Base-by-base conservation (phyloP, 2,329 filamentous ascomycete genomes). In the Fusarium denticulatum region DNA sequence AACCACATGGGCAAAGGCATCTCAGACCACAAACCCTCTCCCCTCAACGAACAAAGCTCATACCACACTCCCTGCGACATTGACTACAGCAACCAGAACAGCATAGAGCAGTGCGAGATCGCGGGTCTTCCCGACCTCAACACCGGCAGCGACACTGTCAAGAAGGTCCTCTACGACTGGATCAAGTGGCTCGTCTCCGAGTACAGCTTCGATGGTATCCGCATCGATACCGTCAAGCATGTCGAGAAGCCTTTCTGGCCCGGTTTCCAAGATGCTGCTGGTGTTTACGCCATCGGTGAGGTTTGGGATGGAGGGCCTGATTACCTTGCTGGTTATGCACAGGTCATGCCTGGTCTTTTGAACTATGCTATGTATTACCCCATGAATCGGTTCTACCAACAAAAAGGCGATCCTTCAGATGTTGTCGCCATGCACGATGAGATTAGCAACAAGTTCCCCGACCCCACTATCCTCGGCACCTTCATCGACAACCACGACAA, bases 401-500 rank as follows among this genome's bases (percentile, higher is more conserved):
- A 84, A 32, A 76, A 71, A 7, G 82, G 82, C 9, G 81, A 81
- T 5, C 82, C 85, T 20, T 80, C 81, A 58, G 80, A 79, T 8
- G 69, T 87, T 8, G 82, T 82, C 28, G 75, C 82, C 15, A 84
- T 83, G 77, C 81, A 83, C 59, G 72, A 82, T 60, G 67, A 78
- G 32, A 77, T 86, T 18, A 80, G 79, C 43, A 37, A 42, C 18
- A 71, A 79, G 15, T 85, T 86, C 59, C 80, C 80, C 0, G 72
- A 74, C 0, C 68, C 72, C 0, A 63, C 56, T 1, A 34, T 69
- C 9, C 24, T 74, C 1, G 87, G 84, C 8, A 85, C 82, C 1
- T 91, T 91, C 72, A 79, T 88, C 13, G 89, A 90, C 76, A 91
- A 90, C 78, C 89, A 91, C 75, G 89, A 91, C 77, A 84, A 88